phyloP scores from a whole-genome alignment of 352 stramenopile genomes.

The Phytophthora vignae region DNA sequence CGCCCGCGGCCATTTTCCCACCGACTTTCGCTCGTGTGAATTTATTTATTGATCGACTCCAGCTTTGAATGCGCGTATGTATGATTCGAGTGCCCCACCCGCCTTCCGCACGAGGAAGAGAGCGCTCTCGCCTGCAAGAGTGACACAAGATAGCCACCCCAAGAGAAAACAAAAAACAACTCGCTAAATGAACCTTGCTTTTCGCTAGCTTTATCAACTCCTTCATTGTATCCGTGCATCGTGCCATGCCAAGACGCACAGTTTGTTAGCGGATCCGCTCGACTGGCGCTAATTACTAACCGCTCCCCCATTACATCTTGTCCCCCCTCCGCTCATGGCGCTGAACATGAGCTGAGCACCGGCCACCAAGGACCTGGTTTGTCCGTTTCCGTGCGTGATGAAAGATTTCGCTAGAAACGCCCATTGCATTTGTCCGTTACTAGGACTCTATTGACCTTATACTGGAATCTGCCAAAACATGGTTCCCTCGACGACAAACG shows the following conservation, averaged over 20 bases:
- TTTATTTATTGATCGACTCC: conserved; percentile 58
- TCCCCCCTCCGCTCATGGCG: not conserved
- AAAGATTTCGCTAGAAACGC: conserved; percentile 40
- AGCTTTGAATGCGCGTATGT: conserved; percentile 50
- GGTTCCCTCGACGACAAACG: conserved; percentile 85
- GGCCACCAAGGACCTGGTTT: conserved; percentile 4
- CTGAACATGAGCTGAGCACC: conserved; percentile 1
- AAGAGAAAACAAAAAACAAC: conserved; percentile 22
- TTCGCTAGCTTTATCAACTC: conserved; percentile 17
- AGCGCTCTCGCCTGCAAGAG: conserved; percentile 20
- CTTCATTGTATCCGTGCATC: not conserved
- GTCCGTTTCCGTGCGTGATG: conserved; percentile 19
- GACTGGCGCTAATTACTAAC: conserved; percentile 17
- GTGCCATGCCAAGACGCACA: not conserved
- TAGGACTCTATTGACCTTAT: conserved; percentile 25
- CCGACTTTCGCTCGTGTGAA: conserved; percentile 34
- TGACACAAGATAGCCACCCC: conserved; percentile 25
- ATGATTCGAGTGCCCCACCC: conserved; percentile 34
- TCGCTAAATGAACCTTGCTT: conserved; percentile 48
- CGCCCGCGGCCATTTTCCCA: conserved; percentile 17
- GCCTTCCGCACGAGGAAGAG: conserved; percentile 20
- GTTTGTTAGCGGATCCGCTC: not conserved
- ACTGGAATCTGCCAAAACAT: conserved; percentile 82
- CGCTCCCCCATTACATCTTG: conserved; percentile 18
- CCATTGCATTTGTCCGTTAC: conserved; percentile 27